Evolutionary conservation across 2,329 filamentous ascomycete species (phyloP), one percentile per base, ranked within the genome.

Genomic region (Penicillium sp.): DNA sequence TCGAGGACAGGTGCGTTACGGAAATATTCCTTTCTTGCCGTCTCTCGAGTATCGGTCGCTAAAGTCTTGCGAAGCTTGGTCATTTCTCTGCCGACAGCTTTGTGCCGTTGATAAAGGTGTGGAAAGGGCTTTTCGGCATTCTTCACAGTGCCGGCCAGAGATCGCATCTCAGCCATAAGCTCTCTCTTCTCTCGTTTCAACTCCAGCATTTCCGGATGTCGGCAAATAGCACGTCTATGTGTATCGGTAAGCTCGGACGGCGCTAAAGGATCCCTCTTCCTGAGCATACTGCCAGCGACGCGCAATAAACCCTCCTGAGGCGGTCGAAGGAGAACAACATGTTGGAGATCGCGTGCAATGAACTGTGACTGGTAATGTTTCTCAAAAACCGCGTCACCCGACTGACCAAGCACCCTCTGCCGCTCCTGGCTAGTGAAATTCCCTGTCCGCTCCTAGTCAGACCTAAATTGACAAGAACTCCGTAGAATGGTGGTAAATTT

Each of bases 21-120:
- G 33, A 66, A 67, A 61, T 66, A 53, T 26, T 65, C 55, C 47
- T 66, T 65, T 55, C 60, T 58, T 18, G 60, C 60, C 49, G 45
- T 53, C 51, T 65, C 44, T 34, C 43, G 50, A 8, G 59, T 65
- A 26, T 64, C 45, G 26, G 52, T 63, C 42, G 50, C 48, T 23
- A 65, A 45, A 10, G 34, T 49, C 36, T 67, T 66, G 12, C 60
- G 49, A 51, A 64, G 51, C 45, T 62, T 47, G 9, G 60, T 18
- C 3, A 65, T 42, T 29, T 65, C 50, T 47, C 55, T 65, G 13
- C 55, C 57, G 26, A 63, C 49, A 45, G 16, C 45, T 39, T 65
- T 15, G 28, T 65, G 47, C 44, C 49, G 58, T 59, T 65, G 41
- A 53, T 61, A 59, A 24, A 67, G 60, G 43, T 58, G 45, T 41